These are phyloP conservation scores for Stagonosporopsis vannaccii DNA, from an alignment of 2,329 filamentous ascomycete species.

Conservation along the genomic window DNA sequence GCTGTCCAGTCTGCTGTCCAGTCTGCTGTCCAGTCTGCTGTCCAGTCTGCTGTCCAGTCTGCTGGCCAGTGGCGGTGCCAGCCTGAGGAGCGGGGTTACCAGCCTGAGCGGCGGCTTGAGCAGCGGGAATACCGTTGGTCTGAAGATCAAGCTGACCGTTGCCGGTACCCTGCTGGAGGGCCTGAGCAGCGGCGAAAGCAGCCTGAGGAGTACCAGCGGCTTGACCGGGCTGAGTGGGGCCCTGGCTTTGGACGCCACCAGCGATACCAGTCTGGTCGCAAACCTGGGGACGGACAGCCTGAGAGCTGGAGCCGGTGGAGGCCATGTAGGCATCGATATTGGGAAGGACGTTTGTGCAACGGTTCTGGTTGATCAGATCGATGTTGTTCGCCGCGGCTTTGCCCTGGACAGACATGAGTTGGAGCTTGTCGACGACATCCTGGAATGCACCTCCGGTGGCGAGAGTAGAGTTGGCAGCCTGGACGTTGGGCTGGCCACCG, in stretches of 20 bases:
- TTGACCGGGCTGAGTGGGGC: slow-evolving; percentile 39
- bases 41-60: too few relatives aligned
- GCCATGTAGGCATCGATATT: slow-evolving; percentile 49
- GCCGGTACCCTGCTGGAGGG: slow-evolving; percentile 38
- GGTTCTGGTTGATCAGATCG: slow-evolving; percentile 49
- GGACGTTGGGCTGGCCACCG: slow-evolving; percentile 35
- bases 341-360: slow-evolving; percentile 47
- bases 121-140: slow-evolving; percentile 22
- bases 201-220: slow-evolving; percentile 41
- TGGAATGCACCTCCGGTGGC: slow-evolving; percentile 48
- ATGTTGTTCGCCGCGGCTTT: slow-evolving; percentile 42
- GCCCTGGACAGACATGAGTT: slow-evolving; percentile 47
- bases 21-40: background rate
- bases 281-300: slow-evolving; percentile 40
- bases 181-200: slow-evolving; percentile 39
- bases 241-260: slow-evolving; percentile 41
- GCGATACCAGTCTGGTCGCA: slow-evolving; percentile 46
- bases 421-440: slow-evolving; percentile 50
- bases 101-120: slow-evolving; percentile 17
- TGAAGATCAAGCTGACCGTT: slow-evolving; percentile 37
- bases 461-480: slow-evolving; percentile 48
- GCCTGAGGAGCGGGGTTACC: slow-evolving; percentile 10
- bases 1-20: too few relatives aligned
- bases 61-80: background rate
- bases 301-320: slow-evolving; percentile 39